A percentile compares a stretch with the other conserved stretches of the same genome.
phyloP scores from a whole-genome alignment of 2,329 filamentous ascomycete genomes.

The Tolypocladium tundrense region DNA sequence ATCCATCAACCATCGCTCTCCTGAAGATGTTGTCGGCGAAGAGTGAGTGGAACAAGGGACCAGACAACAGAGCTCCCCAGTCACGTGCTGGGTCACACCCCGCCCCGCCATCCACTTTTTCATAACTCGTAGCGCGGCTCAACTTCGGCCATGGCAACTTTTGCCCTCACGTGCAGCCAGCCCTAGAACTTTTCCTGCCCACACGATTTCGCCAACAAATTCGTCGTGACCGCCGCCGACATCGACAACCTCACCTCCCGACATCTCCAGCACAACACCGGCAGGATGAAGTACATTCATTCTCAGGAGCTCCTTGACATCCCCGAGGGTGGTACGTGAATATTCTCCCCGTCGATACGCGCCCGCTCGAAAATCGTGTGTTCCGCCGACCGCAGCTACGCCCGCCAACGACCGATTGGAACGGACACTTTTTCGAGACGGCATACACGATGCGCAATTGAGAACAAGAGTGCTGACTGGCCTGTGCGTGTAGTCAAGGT shows the following conservation, averaged over 20 bases:
- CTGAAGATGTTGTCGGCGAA: background rate
- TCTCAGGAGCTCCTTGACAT: constrained; percentile 91
- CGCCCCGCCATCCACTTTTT: background rate
- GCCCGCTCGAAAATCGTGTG: background rate
- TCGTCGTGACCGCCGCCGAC: constrained; percentile 25
- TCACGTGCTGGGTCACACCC: constrained; percentile 6
- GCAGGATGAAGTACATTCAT: constrained; percentile 99
- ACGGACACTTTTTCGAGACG: background rate
- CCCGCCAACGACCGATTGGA: background rate
- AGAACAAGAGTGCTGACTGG: constrained; percentile 17
- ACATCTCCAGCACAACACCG: constrained; percentile 39
- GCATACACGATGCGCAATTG: background rate
- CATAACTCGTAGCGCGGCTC: constrained; percentile 7
- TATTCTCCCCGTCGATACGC: constrained; percentile 8
- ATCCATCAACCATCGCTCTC: background rate
- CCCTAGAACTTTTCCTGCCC: constrained; percentile 36
- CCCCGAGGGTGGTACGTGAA: constrained; percentile 85
- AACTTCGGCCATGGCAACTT: constrained; percentile 13
- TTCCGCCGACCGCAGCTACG: constrained; percentile 4
- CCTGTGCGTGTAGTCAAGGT: constrained; percentile 68
- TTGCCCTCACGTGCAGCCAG: constrained; percentile 28
- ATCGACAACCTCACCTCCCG: constrained; percentile 30
- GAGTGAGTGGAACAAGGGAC: background rate
- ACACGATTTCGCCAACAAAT: constrained; percentile 30
- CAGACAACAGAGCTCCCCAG: background rate